Conservation (phyloP, 495 filamentous ascomycete genomes). For the Aspergillus funiculosus region DNA sequence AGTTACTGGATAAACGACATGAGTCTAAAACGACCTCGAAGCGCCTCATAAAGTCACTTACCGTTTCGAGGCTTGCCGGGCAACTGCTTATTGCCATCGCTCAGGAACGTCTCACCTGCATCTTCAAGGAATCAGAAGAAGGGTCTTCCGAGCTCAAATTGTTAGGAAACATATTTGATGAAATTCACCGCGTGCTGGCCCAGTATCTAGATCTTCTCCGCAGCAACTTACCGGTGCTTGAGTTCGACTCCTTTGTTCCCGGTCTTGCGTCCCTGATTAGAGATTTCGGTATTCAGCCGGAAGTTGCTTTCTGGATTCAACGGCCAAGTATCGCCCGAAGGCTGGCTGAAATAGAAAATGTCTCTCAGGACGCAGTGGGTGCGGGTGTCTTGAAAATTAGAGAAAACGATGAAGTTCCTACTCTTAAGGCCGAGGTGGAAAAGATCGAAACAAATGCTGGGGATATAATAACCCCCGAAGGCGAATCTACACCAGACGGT, state of each 20-base stretch:
- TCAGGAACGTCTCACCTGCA: slow-evolving; percentile 75
- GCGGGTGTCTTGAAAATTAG: slow-evolving; percentile 17
- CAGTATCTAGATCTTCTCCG: slow-evolving; percentile 88
- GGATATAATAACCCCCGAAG: slow-evolving; percentile 15
- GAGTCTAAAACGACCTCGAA: slow-evolving; percentile 61
- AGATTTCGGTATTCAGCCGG: slow-evolving; percentile 75
- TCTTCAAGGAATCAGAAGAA: slow-evolving; percentile 63
- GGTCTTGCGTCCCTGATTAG: slow-evolving; percentile 63
- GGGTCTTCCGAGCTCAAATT: slow-evolving; percentile 70
- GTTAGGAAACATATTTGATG: slow-evolving; percentile 78
- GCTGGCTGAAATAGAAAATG: slow-evolving; percentile 44
- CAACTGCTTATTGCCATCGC: slow-evolving; percentile 83
- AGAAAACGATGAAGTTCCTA: slow-evolving; percentile 19
- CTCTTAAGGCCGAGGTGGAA: slow-evolving; percentile 24
- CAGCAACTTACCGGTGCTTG: slow-evolving; percentile 65
- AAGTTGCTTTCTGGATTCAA: slow-evolving; percentile 82
- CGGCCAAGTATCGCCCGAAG: slow-evolving; percentile 59
- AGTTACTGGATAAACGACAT: slow-evolving; percentile 72
- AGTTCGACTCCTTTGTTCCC: slow-evolving; percentile 81
- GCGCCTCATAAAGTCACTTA: slow-evolving; percentile 72
- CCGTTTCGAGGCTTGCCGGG: slow-evolving; percentile 63
- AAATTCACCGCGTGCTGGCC: slow-evolving; percentile 73
- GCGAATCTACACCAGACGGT: slow-evolving; percentile 13
- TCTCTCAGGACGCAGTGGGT: slow-evolving; percentile 21
- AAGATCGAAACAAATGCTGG: slow-evolving; percentile 33